Evolutionary conservation across 1,284 basidiomycete genomes (phyloP), one percentile per base, ranked within the genome.

Genomic region (Sporisorium graminicola): DNA sequence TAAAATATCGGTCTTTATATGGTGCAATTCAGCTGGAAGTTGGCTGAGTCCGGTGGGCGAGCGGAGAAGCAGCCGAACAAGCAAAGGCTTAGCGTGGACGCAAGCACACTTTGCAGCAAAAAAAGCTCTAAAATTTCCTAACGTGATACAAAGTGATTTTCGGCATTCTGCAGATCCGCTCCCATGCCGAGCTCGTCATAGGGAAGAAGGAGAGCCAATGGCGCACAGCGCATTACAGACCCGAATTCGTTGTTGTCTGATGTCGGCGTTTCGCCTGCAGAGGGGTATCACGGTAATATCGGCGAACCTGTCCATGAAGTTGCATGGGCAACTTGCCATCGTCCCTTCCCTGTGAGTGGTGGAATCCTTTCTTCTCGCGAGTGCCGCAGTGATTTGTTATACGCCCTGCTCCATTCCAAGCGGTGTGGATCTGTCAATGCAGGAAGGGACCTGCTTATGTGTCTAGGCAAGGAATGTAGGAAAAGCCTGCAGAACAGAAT

Each of bases 141-240:
- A 40, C 37, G 37, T 40, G 37, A 6, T 35, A 35, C 7, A 35
- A 35, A 35, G 12, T n/a, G n/a, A n/a, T n/a, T n/a, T n/a, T n/a
- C n/a, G n/a, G n/a, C n/a, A n/a, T n/a, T n/a, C 35, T 37, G 37
- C 37, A 18, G 37, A 40, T 40, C 16, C 37, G n/a, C n/a, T n/a
- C n/a, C 16, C 37, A 40, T 40, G 37, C 37, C 37, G 37, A 40
- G n/a, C 35, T 40, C 18, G 37, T 6, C 16, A n/a, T 18, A 43
- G n/a, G 13, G 35, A 6, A 14, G 14, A 13, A 35, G 7, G 14
- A 24, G 13, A 55, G n/a, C 67, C 61, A 70, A 70, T 70, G 57
- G 60, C 59, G 47, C 50, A 46, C 57, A 37, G 42, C 46, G 61
- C 57, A 70, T 70, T 70, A 59, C 58, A 42, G 14, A n/a, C n/a